Evolutionary conservation across 805 yeast genomes (phyloP), one percentile per base, ranked within the genome.

Genomic region (Candida insectalens): DNA sequence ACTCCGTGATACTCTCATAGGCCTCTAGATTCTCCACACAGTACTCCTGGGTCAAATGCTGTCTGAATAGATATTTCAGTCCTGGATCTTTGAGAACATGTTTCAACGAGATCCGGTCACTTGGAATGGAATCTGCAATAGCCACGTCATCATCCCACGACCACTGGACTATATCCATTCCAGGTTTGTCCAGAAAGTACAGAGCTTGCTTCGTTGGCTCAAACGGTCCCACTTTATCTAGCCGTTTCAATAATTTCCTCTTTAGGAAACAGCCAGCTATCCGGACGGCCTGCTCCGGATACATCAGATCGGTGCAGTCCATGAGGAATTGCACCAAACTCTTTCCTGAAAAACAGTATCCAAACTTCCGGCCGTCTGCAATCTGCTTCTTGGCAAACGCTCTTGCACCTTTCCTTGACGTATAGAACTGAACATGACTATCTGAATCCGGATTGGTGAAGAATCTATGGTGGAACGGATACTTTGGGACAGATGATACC

Each of bases 391-490:
- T 49, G 28, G 62, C 50, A 42, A 71, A 72, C 3, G 83, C 46
- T 14, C 95, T 57, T 3, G 83, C 64, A 1, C 96, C 96, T 8
- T 55, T 59, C 17, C 59, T 46, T 0, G 88, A 71, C 4, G 72
- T 76, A 50, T 78, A 87, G 51, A 87, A 87, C 51, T 88, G 96
- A 6, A 72, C 53, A 49, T 77, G 83, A 0, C 94, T 65, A 42
- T 82, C 89, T 0, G 94, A 81, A 49, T 82, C 94, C 0, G 96
- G 96, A 46, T 88, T 88, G 4, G 89, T 77, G 59, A 85, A 85
- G 47, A 71, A 83, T 27, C 71, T 66, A 47, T 83, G 94, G 36
- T 74, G 71, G 42, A 80, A 77, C 0, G 95, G 94, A 4, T 83
- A 75, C 18, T 30, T 2, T 12, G 7, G 10, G 7, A 12, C 10